Base-by-base conservation (phyloP, 169 alveolate genomes). In the Neospora caninum region DNA sequence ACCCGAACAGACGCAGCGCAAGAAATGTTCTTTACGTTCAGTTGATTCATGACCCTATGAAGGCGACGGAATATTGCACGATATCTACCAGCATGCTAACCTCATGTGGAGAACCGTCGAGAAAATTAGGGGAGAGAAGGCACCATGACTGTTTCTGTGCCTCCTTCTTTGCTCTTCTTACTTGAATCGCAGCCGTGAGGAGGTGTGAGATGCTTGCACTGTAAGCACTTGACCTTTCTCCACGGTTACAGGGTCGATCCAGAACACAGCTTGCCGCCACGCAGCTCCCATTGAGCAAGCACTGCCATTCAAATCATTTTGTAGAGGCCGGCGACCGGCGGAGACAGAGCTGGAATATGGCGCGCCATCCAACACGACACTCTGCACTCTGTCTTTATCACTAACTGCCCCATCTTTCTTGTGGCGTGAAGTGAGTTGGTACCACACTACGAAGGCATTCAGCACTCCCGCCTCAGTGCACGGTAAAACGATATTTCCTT, bases 111-210 rank as follows among this genome's bases (percentile, higher is more conserved):
- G n/a, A n/a, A n/a, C n/a, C n/a, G n/a, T n/a, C n/a, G n/a, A 13
- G 13, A 13, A 49, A 49, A 49, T 49, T 13, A 49, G 58, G 58
- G 13, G 58, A 49, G 13, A 49, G 58, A 49, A 49, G 58, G 13
- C 13, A 49, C 58, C 58, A 49, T 49, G 58, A 49, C 58, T 49
- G n/a, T n/a, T 49, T 49, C 58, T 49, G 58, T 49, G 58, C 13
- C 58, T 7, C 13, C 4, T 49, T 4, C 58, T 13, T 7, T 13
- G 13, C 58, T 13, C 86, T n/a, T n/a, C 89, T 41, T 82, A 82
- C 89, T 82, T 82, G 89, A 82, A 82, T 0, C 89, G 89, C 29
- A 82, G 67, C 31, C 89, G 89, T 25, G 89, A 82, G 0, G 89
- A 38, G 41, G 89, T 82, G 89, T 82, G 89, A 41, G 89, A 82